phyloP scores from a whole-genome alignment of 1,284 basidiomycete genomes.

The Xerocomus alliaceus region DNA sequence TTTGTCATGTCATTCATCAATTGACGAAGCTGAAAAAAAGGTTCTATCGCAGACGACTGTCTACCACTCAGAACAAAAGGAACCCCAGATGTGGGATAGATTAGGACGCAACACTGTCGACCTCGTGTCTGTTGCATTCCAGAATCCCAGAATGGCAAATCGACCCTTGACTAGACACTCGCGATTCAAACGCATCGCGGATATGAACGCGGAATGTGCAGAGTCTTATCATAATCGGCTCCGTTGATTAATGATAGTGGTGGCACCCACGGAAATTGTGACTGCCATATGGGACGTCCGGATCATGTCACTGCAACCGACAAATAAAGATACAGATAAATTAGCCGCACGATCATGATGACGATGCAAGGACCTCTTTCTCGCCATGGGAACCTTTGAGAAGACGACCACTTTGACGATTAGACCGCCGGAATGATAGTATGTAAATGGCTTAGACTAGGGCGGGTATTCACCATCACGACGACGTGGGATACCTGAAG shows the following conservation, averaged over 20 bases:
- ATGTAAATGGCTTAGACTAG: background rate
- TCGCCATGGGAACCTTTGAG: background rate
- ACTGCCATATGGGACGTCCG: conserved; percentile 11
- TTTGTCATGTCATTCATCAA: no score
- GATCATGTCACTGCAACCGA: conserved; percentile 15
- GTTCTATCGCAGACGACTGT: background rate
- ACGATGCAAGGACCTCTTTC: background rate
- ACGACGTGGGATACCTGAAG: background rate
- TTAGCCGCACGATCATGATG: background rate
- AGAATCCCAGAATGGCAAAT: background rate
- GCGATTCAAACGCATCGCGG: conserved; percentile 12
- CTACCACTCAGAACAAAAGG: conserved; percentile 23
- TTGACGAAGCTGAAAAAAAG: conserved; percentile 11
- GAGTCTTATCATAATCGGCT: conserved; percentile 4
- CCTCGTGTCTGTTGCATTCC: conserved; percentile 26
- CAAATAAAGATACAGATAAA: conserved; percentile 1
- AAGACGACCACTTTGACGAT: background rate
- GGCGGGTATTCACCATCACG: background rate
- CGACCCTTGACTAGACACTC: background rate
- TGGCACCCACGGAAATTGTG: background rate
- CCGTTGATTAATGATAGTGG: conserved; percentile 2
- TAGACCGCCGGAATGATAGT: background rate
- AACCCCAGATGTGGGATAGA: conserved; percentile 18
- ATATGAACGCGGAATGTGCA: background rate
- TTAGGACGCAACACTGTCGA: background rate